phyloP scores from a whole-genome alignment of 2,329 filamentous ascomycete genomes.

The Xylariaceae sp. region DNA sequence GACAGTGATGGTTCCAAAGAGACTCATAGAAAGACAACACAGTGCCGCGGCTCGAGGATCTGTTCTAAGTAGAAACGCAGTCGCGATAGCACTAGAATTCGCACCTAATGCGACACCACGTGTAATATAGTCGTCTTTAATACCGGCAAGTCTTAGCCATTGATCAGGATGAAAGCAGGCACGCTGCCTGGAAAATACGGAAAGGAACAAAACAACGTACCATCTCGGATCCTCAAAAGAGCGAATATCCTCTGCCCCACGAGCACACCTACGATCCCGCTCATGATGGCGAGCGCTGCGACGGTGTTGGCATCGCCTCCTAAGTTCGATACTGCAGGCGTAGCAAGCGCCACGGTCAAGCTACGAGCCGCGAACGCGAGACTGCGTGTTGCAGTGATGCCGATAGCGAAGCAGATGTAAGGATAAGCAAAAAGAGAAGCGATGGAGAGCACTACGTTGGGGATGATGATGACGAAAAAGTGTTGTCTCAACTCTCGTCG shows the following conservation, averaged over 20 bases:
- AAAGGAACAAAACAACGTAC: constrained; percentile 25
- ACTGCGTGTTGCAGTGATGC: constrained; percentile 50
- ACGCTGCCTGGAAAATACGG: too few relatives aligned
- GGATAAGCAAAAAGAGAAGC: constrained; percentile 58
- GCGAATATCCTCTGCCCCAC: constrained; percentile 49
- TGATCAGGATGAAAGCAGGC: neutral
- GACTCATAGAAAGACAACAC: constrained; percentile 58
- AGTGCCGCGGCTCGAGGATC: constrained; percentile 59
- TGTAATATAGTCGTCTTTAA: constrained; percentile 59
- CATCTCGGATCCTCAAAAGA: constrained; percentile 52
- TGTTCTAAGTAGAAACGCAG: constrained; percentile 52
- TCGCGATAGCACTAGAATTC: constrained; percentile 59
- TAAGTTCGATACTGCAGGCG: constrained; percentile 54
- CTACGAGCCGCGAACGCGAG: constrained; percentile 57
- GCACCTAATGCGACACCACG: constrained; percentile 60
- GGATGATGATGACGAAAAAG: constrained; percentile 53
- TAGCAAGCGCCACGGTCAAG: constrained; percentile 59
- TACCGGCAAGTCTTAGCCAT: neutral
- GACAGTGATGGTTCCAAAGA: constrained; percentile 60
- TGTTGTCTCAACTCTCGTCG: constrained; percentile 53
- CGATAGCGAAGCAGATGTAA: constrained; percentile 50
- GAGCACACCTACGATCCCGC: constrained; percentile 57
- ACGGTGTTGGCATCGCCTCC: constrained; percentile 56
- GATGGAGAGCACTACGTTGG: constrained; percentile 50
- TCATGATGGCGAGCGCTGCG: constrained; percentile 57